Base-by-base conservation (phyloP, 495 filamentous ascomycete species). In the Aspergillus haitiensis region DNA sequence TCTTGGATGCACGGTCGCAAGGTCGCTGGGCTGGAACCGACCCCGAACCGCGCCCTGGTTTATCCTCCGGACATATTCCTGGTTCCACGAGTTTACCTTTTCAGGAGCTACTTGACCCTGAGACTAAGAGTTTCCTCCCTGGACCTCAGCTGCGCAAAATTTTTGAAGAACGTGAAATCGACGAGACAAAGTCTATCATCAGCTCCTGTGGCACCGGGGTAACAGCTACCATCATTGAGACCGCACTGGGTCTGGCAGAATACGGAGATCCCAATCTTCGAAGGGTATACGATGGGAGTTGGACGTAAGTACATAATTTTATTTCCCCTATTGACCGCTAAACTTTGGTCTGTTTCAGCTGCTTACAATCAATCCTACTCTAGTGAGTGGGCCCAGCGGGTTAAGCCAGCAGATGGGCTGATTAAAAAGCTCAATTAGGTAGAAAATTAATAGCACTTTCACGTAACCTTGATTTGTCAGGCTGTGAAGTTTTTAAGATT, bases 41-140 rank as follows among this genome's bases (percentile, higher is more conserved):
- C 52, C 89, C 91, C 6, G 94, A 98, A 72, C 94, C 94, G 15
- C 84, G 94, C 64, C 81, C 86, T 37, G 93, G 92, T 18, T 74
- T 98, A n/a, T 80, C 89, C 0, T 96, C 91, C 8, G 94, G 94
- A 13, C 94, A 98, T 75, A 88, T 97, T 64, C 95, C 94, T 8
- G 86, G 90, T 39, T 90, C 92, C 1, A 90, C 90, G 71, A 93
- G 84, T 64, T 76, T 98, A 31, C 89, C 93, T 9, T 86, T 96
- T 64, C 82, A 84, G 47, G 82, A 90, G 31, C 76, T 98, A 8
- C 78, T 98, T 8, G 89, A 97, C 70, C 87, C 91, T 0, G 76
- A 86, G 52, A 92, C 87, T 15, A 96, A 93, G 73, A 81, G 89
- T 0, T 85, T 95, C 56, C 81, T 91, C n/a, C 78, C 92, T 0